Evolutionary conservation across 345 rosid species (phyloP).

Genomic region (Raphanus raphanistrum): DNA sequence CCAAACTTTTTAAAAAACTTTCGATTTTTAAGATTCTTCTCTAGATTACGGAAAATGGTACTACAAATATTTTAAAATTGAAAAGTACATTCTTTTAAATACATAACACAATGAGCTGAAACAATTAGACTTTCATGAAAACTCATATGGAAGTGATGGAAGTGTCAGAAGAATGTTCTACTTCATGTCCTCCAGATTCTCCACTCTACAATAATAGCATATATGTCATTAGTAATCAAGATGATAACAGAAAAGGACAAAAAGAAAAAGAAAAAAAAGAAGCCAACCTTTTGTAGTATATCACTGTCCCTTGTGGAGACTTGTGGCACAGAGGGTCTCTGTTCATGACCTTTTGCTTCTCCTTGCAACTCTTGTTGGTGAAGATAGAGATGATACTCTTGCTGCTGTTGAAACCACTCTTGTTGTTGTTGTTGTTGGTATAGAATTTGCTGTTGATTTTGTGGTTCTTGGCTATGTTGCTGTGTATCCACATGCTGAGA

Average conservation of each 20-base stretch:
- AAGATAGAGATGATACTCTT: constrained; percentile 21
- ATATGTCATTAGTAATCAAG: background rate
- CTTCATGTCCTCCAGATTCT: constrained; percentile 30
- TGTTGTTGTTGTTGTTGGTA: constrained; percentile 43
- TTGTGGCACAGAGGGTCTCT: constrained; percentile 30
- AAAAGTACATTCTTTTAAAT: background rate
- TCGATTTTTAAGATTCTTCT: background rate
- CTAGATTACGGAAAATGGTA: background rate
- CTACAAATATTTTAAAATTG: background rate
- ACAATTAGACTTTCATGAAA: constrained; percentile 8
- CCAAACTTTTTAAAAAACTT: background rate
- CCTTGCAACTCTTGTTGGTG: constrained; percentile 43
- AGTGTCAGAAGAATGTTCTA: constrained; percentile 25
- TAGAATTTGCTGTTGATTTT: constrained; percentile 45
- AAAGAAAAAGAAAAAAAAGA: background rate
- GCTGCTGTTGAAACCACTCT: constrained; percentile 40
- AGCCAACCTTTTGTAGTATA: constrained; percentile 33
- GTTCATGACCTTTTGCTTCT: constrained; percentile 37
- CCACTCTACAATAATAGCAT: constrained; percentile 25
- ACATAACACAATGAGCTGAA: background rate
- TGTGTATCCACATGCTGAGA: constrained; percentile 42
- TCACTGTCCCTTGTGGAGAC: constrained; percentile 28
- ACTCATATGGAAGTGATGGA: constrained; percentile 31
- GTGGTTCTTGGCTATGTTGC: constrained; percentile 46
- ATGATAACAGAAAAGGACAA: background rate